Base-by-base conservation (phyloP, 768 basidiomycete genomes). In the Lyophyllum decastes region DNA sequence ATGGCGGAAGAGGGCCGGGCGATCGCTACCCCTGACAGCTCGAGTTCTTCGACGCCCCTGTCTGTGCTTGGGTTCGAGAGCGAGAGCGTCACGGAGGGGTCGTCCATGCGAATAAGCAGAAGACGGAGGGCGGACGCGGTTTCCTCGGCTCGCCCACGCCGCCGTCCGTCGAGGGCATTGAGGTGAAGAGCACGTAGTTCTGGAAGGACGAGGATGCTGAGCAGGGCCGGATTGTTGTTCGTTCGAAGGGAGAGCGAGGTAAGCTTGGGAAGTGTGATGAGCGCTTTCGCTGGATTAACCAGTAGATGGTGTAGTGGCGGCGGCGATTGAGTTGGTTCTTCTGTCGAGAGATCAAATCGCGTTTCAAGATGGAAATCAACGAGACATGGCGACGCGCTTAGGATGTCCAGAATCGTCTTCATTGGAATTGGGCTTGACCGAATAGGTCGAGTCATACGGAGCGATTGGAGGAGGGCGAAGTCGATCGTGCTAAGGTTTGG, bases 91-190 rank as follows among this genome's bases (percentile, higher is more conserved):
- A 30, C 27, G 26, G 6, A 46, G 6, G 44, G 44, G 9, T 54
- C 53, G 30, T 72, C 72, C 71, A 69, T 73, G 33, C 73, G 68
- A 14, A 71, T 63, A 9, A 76, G 61, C 26, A 76, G 49, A 45
- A 67, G 65, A 2, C 66, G 61, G 21, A 76, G 57, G 16, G 68
- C 66, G 0, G 49, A 51, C 2, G 65, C 72, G 12, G 67, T 70
- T 48, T 74, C 70, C n/a, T 55, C 48, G 7, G 70, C 70, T 16
- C 69, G 68, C 5, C 65, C 56, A 1, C 57, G 33, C 2, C 73
- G 62, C 41, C 65, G 70, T 17, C 73, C 75, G 51, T 77, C 75
- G 25, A 77, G 63, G 52, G 76, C 75, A 45, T 71, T 68, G 34
- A 78, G 61, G 49, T 60, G 65, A 21, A 78, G 65, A 9, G 50